These are phyloP conservation scores for Rhodotorula diobovata DNA, from an alignment of 768 basidiomycete species.

Conservation along the genomic window DNA sequence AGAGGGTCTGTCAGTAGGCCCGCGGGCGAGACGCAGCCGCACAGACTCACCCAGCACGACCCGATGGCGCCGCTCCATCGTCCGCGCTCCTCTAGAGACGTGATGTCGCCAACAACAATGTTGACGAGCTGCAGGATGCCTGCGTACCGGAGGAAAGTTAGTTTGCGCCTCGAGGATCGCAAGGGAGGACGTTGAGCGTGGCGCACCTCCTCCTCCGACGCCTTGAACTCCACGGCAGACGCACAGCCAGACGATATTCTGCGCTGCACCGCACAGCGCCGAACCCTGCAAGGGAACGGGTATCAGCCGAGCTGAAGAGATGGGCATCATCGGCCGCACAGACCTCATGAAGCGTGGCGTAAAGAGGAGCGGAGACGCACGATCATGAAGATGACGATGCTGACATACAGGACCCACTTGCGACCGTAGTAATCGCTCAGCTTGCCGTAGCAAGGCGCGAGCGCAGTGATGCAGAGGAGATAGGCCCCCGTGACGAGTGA, in stretches of 20 bases:
- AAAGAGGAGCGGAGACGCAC: not conserved
- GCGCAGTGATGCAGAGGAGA: constrained; percentile 56
- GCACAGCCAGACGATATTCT: constrained; percentile 29
- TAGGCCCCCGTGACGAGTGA: constrained; percentile 72
- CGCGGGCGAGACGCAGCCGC: too few relatives aligned
- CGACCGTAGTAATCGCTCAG: constrained; percentile 59
- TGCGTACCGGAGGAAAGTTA: not conserved
- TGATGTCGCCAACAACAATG: constrained; percentile 45
- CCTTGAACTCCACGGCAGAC: constrained; percentile 33
- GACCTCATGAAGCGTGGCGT: too few relatives aligned
- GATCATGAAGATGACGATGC: constrained; percentile 31
- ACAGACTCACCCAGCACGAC: not conserved
- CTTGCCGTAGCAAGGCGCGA: constrained; percentile 73
- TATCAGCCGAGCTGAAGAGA: too few relatives aligned
- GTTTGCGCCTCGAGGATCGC: not conserved
- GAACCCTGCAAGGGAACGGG: constrained; percentile 15
- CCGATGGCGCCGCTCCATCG: constrained; percentile 39
- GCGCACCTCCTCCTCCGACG: constrained; percentile 1
- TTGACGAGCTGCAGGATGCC: constrained; percentile 54
- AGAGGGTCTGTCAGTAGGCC: too few relatives aligned
- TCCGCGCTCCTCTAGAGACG: constrained; percentile 45
- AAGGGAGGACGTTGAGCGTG: constrained; percentile 41
- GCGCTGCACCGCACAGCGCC: constrained; percentile 22
- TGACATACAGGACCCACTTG: constrained; percentile 26
- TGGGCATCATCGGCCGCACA: too few relatives aligned